Base-by-base conservation (phyloP, 1,139 yeast species). In the Hanseniaspora gamundiae region DNA sequence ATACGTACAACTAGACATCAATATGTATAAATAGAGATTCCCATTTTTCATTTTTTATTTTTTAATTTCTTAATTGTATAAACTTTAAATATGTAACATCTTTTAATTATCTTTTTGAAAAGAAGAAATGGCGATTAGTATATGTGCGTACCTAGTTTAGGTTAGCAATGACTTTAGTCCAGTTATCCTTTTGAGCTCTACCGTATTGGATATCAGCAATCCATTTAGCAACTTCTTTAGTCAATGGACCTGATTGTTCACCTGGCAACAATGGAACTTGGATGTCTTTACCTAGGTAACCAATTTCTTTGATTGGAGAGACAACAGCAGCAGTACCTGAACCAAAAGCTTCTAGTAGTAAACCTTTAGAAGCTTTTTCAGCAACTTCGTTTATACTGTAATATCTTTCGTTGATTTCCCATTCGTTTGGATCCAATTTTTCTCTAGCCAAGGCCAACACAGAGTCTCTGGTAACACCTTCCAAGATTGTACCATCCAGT, bases 311-410 rank as follows among this genome's bases (percentile, higher is more conserved):
- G 59, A 91, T 86, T 53, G 97, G 97, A 35, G 95, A 79, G 40
- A 91, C 97, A 60, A 88, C 78, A 36, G 97, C 97, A 45, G 98
- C 97, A 45, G 98, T 91, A 57, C 98, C 97, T 17, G 95, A 73
- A 54, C 98, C 98, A 59, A 91, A 91, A 13, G 95, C 95, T 69
- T 91, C 97, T 9, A 87, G 75, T 57, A 91, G 74, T 61, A 83
- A 81, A 47, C 95, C 95, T 62, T 78, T 76, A 38, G 66, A 68
- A 41, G 95, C 81, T 56, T 76, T 77, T 55, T 83, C 87, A 45
- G 73, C 73, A 46, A 91, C 83, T 67, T 91, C 97, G 51, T 65
- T 60, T 53, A 91, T 87, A 51, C 94, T 75, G 67, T 71, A 82
- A 65, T 76, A 74, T 66, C 97, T 80, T 69, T 91, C 97, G 52